Evolutionary conservation across 1,139 yeast species (phyloP).

Genomic region (Debaryomycetaceae sp.): DNA sequence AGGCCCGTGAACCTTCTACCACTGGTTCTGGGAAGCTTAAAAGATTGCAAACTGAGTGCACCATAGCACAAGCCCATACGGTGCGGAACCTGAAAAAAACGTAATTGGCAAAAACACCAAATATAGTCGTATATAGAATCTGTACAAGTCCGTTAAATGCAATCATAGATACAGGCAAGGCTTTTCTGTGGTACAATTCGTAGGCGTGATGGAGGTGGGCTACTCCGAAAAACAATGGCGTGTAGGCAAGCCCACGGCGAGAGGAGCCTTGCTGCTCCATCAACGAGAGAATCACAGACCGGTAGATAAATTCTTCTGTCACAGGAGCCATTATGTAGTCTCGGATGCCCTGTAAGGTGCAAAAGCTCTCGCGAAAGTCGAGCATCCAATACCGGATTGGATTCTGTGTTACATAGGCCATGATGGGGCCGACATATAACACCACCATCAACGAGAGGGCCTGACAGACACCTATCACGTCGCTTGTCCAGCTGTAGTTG

Average conservation of each 20-base stretch:
- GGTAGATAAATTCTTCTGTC: constrained; percentile 81
- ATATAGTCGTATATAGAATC: constrained; percentile 66
- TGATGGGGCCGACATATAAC: constrained; percentile 60
- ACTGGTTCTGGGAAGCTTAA: constrained; percentile 68
- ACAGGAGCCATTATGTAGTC: constrained; percentile 78
- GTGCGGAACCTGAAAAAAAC: constrained; percentile 52
- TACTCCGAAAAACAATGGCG: constrained; percentile 81
- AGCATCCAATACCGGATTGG: neutral
- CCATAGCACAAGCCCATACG: constrained; percentile 59
- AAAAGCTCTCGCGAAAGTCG: constrained; percentile 21
- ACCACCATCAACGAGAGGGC: constrained; percentile 31
- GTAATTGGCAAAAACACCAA: constrained; percentile 73
- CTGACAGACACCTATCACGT: constrained; percentile 5
- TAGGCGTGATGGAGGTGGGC: constrained; percentile 89
- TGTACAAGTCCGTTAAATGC: constrained; percentile 52
- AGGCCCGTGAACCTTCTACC: constrained; percentile 14
- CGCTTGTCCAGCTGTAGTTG: neutral
- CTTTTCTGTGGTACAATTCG: constrained; percentile 37
- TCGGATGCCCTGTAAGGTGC: constrained; percentile 51
- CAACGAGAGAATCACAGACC: constrained; percentile 56
- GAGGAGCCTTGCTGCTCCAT: constrained; percentile 25
- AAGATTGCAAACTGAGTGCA: constrained; percentile 74
- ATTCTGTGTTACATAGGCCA: constrained; percentile 27
- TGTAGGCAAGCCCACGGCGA: constrained; percentile 28
- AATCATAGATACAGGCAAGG: constrained; percentile 28